Conservation (phyloP, 2,329 filamentous ascomycete species). For the Colletotrichum salicis region DNA sequence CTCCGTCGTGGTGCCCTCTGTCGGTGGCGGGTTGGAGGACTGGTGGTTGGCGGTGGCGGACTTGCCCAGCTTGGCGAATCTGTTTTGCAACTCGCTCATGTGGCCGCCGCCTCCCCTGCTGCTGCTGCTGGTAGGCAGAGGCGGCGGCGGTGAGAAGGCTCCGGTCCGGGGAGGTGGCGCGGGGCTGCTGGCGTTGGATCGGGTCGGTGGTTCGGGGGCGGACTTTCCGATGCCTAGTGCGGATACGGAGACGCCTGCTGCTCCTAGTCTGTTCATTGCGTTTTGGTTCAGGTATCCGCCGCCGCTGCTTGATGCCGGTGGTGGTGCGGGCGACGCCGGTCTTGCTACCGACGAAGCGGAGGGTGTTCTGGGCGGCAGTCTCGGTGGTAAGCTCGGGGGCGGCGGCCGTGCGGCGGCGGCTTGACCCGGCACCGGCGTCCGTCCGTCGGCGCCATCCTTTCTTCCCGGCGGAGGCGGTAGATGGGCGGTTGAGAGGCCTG, state of each 20-base stretch:
- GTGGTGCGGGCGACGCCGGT: conserved; percentile 48
- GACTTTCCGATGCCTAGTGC: conserved; percentile 75
- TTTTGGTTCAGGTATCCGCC: conserved; percentile 58
- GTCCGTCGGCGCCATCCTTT: conserved; percentile 51
- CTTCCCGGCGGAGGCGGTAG: conserved; percentile 78
- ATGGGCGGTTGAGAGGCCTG: conserved; percentile 74
- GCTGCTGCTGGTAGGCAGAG: too few species aligned
- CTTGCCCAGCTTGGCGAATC: conserved; percentile 68
- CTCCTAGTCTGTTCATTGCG: conserved; percentile 73
- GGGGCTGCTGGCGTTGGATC: conserved; percentile 43
- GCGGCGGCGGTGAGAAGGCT: conserved; percentile 31
- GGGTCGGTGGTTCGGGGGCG: conserved; percentile 37
- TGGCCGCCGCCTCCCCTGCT: conserved; percentile 48
- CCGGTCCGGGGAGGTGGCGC: conserved; percentile 41
- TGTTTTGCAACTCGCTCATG: conserved; percentile 74
- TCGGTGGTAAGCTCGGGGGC: conserved; percentile 78
- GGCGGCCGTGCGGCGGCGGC: conserved; percentile 42
- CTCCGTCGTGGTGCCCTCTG: conserved; percentile 69
- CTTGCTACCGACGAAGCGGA: conserved; percentile 40
- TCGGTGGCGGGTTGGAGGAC: conserved; percentile 44
- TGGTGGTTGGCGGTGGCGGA: conserved; percentile 40
- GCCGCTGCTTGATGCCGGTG: conserved; percentile 37
- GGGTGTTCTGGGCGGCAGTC: conserved; percentile 65
- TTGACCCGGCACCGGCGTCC: conserved; percentile 41
- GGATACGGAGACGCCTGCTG: conserved; percentile 82